Base-by-base conservation (phyloP, 2,329 filamentous ascomycete genomes). In the Colletotrichum limetticola region DNA sequence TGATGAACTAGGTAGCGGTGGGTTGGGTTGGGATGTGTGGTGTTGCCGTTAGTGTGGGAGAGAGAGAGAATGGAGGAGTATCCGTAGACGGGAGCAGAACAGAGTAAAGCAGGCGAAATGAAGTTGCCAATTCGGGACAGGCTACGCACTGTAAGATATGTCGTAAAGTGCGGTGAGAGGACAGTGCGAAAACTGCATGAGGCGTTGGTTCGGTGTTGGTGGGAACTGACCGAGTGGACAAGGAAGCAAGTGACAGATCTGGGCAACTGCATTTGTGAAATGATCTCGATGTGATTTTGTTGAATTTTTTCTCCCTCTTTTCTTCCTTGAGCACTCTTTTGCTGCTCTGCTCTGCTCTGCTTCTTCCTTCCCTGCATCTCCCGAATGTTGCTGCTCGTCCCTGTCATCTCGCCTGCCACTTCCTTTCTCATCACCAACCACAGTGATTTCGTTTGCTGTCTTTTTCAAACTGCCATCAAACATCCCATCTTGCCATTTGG, bases 61-160 rank as follows among this genome's bases (percentile, higher is more conserved):
- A 42, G 64, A 68, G 59, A 37, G 22, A 28, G 3, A 32, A 12
- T 32, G 32, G 32, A 32, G 32, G 32, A 32, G 9, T 32, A 32
- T 32, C 9, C 32, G 32, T 32, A 32, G 32, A 32, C 32, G 32
- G 32, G 52, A 55, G 22, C 22, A 28, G 52, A 9, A 14, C 1
- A 16, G 22, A 55, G 52, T 14, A n/a, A 16, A 46, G 24, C 58
- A 71, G 56, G 68, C 56, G 46, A 57, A 57, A 68, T 58, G 65
- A 57, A 62, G 37, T 52, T 62, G 4, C 37, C 11, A 28, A 14
- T n/a, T 14, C 26, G 37, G 42, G 46, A 14, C 5, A 11, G 11
- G 5, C 14, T 6, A 12, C 19, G 60, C 12, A 62, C 60, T 52
- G 60, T 52, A 7, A 3, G 3, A 3, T 5, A 1, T 5, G 11